These are phyloP conservation scores for Cafeteria roenbergensis DNA, from an alignment of 108 stramenopile species.

Conservation along the genomic window DNA sequence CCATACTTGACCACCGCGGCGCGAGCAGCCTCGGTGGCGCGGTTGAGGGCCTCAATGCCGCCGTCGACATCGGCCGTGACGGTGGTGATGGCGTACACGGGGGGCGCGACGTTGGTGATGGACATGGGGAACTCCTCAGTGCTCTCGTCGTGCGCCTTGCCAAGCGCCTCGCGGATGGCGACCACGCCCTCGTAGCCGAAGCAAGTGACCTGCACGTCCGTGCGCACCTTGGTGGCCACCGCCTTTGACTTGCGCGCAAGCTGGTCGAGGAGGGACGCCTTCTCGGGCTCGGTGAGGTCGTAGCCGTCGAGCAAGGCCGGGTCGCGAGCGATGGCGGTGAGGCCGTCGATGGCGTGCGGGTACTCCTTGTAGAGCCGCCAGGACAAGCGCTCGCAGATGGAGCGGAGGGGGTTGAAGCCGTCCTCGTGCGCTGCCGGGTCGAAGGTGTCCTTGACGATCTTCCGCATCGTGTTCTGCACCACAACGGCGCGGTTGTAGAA, in stretches of 20 bases:
- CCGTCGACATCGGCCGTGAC: too few relatives aligned
- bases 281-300: conserved; percentile 19
- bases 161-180: conserved; percentile 88
- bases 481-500: conserved; percentile 87
- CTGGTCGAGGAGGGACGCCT: conserved; percentile 35
- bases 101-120: too few relatives aligned
- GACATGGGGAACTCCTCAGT: too few relatives aligned
- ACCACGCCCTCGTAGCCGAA: conserved; percentile 96
- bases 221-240: conserved; percentile 92
- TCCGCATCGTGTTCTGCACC: conserved; percentile 56
- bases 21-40: too few relatives aligned
- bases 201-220: conserved; percentile 94
- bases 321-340: conserved; percentile 76
- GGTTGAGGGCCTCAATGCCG: too few relatives aligned
- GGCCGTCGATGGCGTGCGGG: conserved; percentile 93
- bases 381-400: conserved; percentile 80
- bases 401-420: conserved; percentile 70
- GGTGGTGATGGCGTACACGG: too few relatives aligned
- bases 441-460: conserved; percentile 41
- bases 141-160: too few relatives aligned
- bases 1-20: too few relatives aligned
- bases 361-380: conserved; percentile 95
- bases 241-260: conserved; percentile 74
- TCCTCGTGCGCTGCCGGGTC: conserved; percentile 2
- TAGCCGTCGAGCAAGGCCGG: conserved; percentile 14